A percentile compares a stretch with the other conserved stretches of the same genome.
Evolutionary conservation across 2,329 filamentous ascomycete species (phyloP).

Genomic region (Lachnellula subtilissima): DNA sequence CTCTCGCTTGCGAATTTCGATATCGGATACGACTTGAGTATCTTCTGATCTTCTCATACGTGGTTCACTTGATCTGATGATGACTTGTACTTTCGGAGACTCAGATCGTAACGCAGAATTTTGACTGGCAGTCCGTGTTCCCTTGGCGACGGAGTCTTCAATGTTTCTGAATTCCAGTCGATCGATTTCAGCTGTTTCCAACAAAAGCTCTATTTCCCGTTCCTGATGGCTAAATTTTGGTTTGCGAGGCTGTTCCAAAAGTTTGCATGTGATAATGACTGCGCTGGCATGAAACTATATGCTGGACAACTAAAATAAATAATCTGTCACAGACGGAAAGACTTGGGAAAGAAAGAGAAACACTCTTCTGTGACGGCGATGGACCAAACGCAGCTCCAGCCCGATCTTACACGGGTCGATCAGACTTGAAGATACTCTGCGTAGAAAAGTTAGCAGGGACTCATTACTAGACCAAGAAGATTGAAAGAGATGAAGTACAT

Average conservation of each 20-base stretch:
- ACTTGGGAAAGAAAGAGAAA: too few relatives aligned
- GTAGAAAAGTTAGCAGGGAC: neutral
- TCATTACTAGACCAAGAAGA: neutral
- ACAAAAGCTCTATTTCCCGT: constrained; percentile 1
- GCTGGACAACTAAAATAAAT: neutral
- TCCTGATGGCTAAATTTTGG: neutral
- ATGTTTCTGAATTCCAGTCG: neutral
- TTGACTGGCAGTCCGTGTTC: neutral
- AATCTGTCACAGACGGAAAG: neutral
- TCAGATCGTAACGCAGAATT: neutral
- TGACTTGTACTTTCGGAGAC: neutral
- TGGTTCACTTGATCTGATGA: neutral
- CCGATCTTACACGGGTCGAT: neutral
- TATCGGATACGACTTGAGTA: too few relatives aligned
- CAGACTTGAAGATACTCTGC: neutral
- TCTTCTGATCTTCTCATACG: neutral
- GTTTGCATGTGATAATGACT: neutral
- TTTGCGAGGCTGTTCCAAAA: constrained; percentile 3
- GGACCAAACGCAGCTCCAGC: neutral
- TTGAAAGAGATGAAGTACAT: neutral
- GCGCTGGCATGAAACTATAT: neutral
- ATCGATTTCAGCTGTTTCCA: constrained; percentile 3
- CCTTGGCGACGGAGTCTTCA: neutral
- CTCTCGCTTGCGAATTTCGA: neutral
- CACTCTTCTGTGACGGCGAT: neutral